These are phyloP conservation scores for Mercurialis annua DNA, from an alignment of 345 rosid species.

Conservation along the genomic window DNA sequence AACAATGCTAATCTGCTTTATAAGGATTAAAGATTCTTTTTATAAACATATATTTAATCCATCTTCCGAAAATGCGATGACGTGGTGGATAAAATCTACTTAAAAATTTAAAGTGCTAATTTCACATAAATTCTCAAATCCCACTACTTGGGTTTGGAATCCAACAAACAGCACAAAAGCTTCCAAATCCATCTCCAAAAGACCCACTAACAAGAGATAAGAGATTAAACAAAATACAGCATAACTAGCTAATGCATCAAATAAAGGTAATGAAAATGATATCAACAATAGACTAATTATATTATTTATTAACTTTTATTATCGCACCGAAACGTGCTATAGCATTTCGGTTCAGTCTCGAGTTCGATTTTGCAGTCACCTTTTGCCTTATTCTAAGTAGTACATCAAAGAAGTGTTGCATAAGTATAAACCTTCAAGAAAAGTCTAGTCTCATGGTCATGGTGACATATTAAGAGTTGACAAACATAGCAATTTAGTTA, in stretches of 20 bases:
- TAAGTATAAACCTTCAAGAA: not conserved
- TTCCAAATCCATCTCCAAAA: constrained; percentile 14
- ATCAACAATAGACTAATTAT: constrained; percentile 25
- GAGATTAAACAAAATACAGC: not conserved
- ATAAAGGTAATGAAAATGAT: constrained; percentile 14
- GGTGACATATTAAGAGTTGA: constrained; percentile 23
- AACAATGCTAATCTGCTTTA: not conserved
- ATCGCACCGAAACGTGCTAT: constrained; percentile 15
- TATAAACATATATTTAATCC: not conserved
- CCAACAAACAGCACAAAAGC: constrained; percentile 18
- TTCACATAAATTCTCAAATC: constrained; percentile 11
- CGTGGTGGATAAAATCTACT: too few relatives aligned
- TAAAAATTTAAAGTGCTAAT: not conserved
- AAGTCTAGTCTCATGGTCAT: constrained; percentile 7
- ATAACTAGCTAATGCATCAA: not conserved
- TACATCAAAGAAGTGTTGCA: too few relatives aligned
- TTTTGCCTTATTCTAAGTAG: too few relatives aligned
- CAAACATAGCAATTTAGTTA: constrained; percentile 20
- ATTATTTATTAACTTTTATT: constrained; percentile 22
- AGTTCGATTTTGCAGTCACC: too few relatives aligned
- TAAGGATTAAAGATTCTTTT: constrained; percentile 11
- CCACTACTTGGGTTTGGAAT: constrained; percentile 20
- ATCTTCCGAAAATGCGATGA: too few relatives aligned
- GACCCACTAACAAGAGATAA: constrained; percentile 2
- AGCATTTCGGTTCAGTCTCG: too few relatives aligned